These are phyloP conservation scores for Coemansia sp. DNA, from an alignment of 192 early-diverging fungal species.

Conservation along the genomic window DNA sequence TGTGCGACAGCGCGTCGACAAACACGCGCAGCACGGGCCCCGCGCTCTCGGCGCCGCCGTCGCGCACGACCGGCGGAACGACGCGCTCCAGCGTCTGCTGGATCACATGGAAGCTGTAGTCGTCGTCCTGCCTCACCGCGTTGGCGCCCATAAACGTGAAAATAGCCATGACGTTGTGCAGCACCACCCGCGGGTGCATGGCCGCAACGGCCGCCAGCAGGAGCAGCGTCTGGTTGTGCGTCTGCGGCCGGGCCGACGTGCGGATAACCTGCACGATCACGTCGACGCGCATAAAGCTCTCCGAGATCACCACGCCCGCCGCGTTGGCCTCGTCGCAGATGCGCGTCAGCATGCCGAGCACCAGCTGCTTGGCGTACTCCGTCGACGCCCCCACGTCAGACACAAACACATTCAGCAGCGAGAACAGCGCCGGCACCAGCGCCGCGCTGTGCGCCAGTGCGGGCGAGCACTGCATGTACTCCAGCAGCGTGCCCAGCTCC, in stretches of 20 bases:
- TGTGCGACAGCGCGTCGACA: slow-evolving; percentile 87
- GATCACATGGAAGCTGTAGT: slow-evolving; percentile 95
- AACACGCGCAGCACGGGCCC: slow-evolving; percentile 85
- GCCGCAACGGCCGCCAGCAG: slow-evolving; percentile 85
- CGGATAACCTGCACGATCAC: slow-evolving; percentile 86
- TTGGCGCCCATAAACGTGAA: slow-evolving; percentile 99
- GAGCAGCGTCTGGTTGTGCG: slow-evolving; percentile 85
- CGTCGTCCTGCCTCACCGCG: slow-evolving; percentile 92
- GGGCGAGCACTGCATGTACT: slow-evolving; percentile 70
- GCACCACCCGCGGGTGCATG: slow-evolving; percentile 78
- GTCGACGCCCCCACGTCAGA: slow-evolving; percentile 58
- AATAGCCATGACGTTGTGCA: slow-evolving; percentile 93
- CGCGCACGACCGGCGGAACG: slow-evolving; percentile 71
- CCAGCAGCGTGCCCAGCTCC: slow-evolving; percentile 68
- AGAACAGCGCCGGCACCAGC: slow-evolving; percentile 71
- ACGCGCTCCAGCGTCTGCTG: slow-evolving; percentile 86
- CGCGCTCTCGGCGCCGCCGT: slow-evolving; percentile 54
- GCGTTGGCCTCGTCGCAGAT: slow-evolving; percentile 52
- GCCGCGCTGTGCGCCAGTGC: slow-evolving; percentile 53
- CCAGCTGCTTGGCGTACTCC: slow-evolving; percentile 88
- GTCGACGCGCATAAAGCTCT: slow-evolving; percentile 78
- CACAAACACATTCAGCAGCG: slow-evolving; percentile 67
- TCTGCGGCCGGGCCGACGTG: slow-evolving; percentile 90
- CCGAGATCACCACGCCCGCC: slow-evolving; percentile 27
- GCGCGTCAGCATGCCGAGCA: slow-evolving; percentile 67